Base-by-base conservation (phyloP, 257 asterid genomes). In the Galeopsis tetrahit region DNA sequence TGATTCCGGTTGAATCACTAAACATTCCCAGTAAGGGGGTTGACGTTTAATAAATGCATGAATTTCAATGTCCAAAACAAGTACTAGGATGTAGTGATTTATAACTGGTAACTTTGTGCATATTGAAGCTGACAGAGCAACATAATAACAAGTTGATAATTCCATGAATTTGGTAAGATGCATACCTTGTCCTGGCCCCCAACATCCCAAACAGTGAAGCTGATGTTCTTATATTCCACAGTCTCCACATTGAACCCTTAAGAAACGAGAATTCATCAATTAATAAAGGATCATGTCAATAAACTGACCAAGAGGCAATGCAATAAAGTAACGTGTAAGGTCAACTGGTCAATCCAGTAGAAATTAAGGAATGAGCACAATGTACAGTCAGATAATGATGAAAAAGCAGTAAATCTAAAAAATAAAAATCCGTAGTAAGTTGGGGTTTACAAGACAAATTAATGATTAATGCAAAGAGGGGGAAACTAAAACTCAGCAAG, bases 201-300 rank as follows among this genome's bases (percentile, higher is more conserved):
- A 6, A 83, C 87, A 77, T 83, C 87, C 87, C 87, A 83, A 53
- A 83, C 87, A 35, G 87, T 83, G 77, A 83, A 83, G 77, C 87
- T 83, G 58, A 83, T 83, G 78, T 83, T 80, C 73, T 77, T 80
- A 38, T 83, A 83, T 58, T 82, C 87, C 69, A 82, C 87, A 70
- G 87, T 82, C 79, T 82, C 86, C 74, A 82, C 86, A 76, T 82
- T 82, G 75, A 79, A 79, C 63, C 84, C 84, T 80, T 61, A 70
- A 42, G 6, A 72, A 68, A 69, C 56, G 42, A 51, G 10, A 71
- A 17, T 4, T 55, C 59, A 57, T 49, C 17, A 17, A 17, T 57
- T 64, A 10, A 14, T 21, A n/a, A 58, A 11, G 34, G 66, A 69
- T 31, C 21, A 33, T 59, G 46, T 73, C 21, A 0, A 35, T 13